Conservation (phyloP, 495 filamentous ascomycete species). For the Echria macrotheca region DNA sequence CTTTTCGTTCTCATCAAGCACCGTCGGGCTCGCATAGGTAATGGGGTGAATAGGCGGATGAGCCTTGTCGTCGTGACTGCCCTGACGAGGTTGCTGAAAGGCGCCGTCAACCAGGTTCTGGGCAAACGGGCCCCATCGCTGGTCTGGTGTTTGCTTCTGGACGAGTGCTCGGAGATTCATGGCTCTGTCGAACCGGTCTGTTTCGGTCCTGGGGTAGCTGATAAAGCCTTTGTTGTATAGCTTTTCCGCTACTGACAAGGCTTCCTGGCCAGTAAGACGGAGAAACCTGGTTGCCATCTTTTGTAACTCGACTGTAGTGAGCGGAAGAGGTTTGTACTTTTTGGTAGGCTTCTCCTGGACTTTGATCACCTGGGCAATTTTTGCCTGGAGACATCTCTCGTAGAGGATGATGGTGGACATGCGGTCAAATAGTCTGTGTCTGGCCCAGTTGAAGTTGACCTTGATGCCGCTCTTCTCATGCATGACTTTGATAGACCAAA, state of each 20-base stretch:
- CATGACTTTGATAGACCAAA: slow-evolving; percentile 87
- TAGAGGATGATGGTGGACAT: slow-evolving; percentile 74
- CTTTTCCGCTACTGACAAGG: slow-evolving; percentile 86
- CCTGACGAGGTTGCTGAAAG: slow-evolving; percentile 76
- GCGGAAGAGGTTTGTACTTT: slow-evolving; percentile 87
- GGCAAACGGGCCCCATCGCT: slow-evolving; percentile 77
- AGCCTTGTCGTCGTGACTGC: slow-evolving; percentile 87
- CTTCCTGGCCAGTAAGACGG: slow-evolving; percentile 74
- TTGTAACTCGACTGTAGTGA: slow-evolving; percentile 98
- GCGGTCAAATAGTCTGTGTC: slow-evolving; percentile 82
- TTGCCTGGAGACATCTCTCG: slow-evolving; percentile 76
- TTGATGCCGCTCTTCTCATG: slow-evolving; percentile 70
- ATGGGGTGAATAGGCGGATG: slow-evolving; percentile 97
- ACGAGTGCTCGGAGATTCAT: slow-evolving; percentile 80
- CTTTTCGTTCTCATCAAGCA: slow-evolving; percentile 60
- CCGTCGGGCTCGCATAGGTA: slow-evolving; percentile 60
- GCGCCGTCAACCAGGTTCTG: slow-evolving; percentile 70
- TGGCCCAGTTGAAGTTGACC: slow-evolving; percentile 80
- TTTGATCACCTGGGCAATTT: slow-evolving; percentile 70
- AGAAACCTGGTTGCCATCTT: slow-evolving; percentile 88
- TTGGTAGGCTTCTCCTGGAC: slow-evolving; percentile 85
- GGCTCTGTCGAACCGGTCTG: slow-evolving; percentile 86
- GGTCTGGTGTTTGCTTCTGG: slow-evolving; percentile 74
- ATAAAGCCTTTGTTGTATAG: slow-evolving; percentile 94
- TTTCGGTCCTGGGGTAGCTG: slow-evolving; percentile 95